phyloP scores from a whole-genome alignment of 495 filamentous ascomycete genomes.

The Aspergillus cavernicola region DNA sequence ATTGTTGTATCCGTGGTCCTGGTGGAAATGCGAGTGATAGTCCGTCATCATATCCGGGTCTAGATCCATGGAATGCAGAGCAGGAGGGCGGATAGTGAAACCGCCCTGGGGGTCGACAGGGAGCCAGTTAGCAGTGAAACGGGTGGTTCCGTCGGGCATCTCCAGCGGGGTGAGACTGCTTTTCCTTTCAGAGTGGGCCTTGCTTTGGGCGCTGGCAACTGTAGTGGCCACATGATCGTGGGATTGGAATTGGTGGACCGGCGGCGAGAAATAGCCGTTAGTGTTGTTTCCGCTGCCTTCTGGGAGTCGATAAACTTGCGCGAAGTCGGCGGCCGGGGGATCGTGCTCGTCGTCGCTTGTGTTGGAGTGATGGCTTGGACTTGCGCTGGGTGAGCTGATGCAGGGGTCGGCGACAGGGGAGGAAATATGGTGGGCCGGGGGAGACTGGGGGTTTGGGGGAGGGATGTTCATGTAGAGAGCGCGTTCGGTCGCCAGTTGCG shows the following conservation, averaged over 20 bases:
- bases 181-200: neutral
- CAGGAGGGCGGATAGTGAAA: slow-evolving; percentile 26
- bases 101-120: slow-evolving; percentile 36
- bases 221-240: neutral
- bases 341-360: slow-evolving; percentile 24
- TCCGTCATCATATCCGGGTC: neutral
- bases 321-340: slow-evolving; percentile 1
- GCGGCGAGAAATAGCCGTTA: neutral
- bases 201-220: neutral
- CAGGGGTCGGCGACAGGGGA: slow-evolving; percentile 16
- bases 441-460: neutral
- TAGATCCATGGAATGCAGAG: neutral
- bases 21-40: neutral
- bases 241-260: neutral
- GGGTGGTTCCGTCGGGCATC: slow-evolving; percentile 38
- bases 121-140: slow-evolving; percentile 35
- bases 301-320: slow-evolving; percentile 14
- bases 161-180: slow-evolving; percentile 27
- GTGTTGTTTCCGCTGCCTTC: neutral
- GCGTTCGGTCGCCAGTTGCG: slow-evolving; percentile 30
- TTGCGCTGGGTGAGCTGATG: slow-evolving; percentile 24
- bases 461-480: slow-evolving; percentile 36
- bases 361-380: slow-evolving; percentile 15
- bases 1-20: neutral
- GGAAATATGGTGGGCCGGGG: neutral